Percentiles rank a stretch among this genome's conserved stretches.
These are phyloP conservation scores for Clarireedia homoeocarpa DNA, from an alignment of 2,329 filamentous ascomycete species.

Conservation along the genomic window DNA sequence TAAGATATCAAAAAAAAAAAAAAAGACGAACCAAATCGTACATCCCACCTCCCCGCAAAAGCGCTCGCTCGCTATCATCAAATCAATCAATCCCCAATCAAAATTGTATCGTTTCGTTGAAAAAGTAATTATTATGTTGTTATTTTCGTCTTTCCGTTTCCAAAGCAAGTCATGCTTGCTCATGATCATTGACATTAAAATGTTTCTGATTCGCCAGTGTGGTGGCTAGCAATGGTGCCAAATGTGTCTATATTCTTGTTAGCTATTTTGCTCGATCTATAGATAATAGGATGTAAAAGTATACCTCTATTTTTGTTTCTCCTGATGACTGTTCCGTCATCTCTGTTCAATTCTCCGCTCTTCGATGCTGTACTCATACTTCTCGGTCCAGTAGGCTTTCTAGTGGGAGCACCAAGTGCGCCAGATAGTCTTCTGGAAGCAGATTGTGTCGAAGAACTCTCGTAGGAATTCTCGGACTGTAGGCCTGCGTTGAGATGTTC, in stretches of 20 bases:
- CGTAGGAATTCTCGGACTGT: constrained; percentile 14
- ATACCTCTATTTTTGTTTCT: constrained; percentile 45
- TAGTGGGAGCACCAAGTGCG: constrained; percentile 22
- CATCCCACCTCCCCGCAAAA: too few species aligned
- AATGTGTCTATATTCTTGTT: constrained; percentile 40
- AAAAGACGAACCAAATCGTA: too few species aligned
- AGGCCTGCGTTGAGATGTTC: constrained; percentile 33
- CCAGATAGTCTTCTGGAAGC: constrained; percentile 22
- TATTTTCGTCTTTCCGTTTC: too few species aligned
- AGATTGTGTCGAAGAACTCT: constrained; percentile 21
- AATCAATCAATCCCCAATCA: too few species aligned
- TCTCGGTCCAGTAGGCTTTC: constrained; percentile 30
- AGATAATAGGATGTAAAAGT: constrained; percentile 21
- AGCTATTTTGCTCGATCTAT: constrained; percentile 10
- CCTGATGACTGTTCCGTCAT: constrained; percentile 24
- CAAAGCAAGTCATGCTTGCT: too few species aligned
- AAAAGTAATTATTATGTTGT: too few species aligned
- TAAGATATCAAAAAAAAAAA: too few species aligned
- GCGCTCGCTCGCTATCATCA: too few species aligned
- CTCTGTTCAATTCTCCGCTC: constrained; percentile 24
- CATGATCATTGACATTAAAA: constrained; percentile 33
- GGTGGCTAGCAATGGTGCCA: constrained; percentile 41
- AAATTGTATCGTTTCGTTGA: too few species aligned
- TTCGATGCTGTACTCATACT: constrained; percentile 26
- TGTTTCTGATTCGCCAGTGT: constrained; percentile 41